Evolutionary conservation across 2,329 filamentous ascomycete genomes (phyloP).

Genomic region (Teratosphaeria pseudoeucalypti): DNA sequence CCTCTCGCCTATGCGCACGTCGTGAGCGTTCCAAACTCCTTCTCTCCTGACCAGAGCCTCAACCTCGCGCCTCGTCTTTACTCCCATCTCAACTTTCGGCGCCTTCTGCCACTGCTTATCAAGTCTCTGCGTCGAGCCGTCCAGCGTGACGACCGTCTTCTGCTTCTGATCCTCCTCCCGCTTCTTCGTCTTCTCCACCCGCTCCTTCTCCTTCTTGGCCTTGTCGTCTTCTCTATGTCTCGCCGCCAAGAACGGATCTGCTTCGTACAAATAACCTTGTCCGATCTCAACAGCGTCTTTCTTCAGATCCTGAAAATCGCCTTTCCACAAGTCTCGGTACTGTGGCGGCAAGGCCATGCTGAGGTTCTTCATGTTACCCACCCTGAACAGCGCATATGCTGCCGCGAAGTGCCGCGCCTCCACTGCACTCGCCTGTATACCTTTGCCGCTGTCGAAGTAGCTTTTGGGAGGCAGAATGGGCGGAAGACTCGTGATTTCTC

Average conservation of each 20-base stretch:
- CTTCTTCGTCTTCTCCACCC: conserved; percentile 54
- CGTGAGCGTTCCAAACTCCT: conserved; percentile 79
- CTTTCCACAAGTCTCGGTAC: conserved; percentile 84
- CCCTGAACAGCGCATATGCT: conserved; percentile 79
- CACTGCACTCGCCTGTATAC: conserved; percentile 65
- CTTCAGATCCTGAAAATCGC: conserved; percentile 73
- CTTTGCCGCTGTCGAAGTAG: conserved; percentile 56
- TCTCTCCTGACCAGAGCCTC: conserved; percentile 69
- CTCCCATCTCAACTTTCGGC: conserved; percentile 88
- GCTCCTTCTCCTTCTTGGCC: conserved; percentile 66
- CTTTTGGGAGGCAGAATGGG: conserved; percentile 70
- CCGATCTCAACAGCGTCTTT: conserved; percentile 67
- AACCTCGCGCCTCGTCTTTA: conserved; percentile 64
- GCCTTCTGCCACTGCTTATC: conserved; percentile 67
- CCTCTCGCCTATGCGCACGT: conserved; percentile 50
- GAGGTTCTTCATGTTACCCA: conserved; percentile 91
- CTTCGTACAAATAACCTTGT: conserved; percentile 83
- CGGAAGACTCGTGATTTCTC: conserved; percentile 62
- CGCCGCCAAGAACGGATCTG: conserved; percentile 78
- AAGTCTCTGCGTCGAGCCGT: conserved; percentile 27
- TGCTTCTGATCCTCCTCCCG: conserved; percentile 46
- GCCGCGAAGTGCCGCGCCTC: conserved; percentile 92
- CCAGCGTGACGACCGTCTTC: conserved; percentile 35
- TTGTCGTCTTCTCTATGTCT: conserved; percentile 72
- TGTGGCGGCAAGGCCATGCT: conserved; percentile 88